These are phyloP conservation scores for Kalaharituber pfeilii DNA, from an alignment of 2,329 filamentous ascomycete species.

Conservation along the genomic window DNA sequence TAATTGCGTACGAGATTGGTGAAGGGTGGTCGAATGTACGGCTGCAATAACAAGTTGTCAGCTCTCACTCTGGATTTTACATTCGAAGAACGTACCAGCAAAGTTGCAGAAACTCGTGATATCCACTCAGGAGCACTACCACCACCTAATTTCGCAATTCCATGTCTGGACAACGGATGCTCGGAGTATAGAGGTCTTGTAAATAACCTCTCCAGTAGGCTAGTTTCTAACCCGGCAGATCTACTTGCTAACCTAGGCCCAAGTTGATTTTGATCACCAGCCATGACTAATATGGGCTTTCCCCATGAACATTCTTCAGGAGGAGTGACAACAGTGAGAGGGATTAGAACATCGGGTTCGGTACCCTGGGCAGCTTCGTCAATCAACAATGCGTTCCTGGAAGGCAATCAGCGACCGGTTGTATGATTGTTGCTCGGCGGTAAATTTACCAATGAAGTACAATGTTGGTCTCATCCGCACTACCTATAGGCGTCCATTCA, in stretches of 20 bases:
- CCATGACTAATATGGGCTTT: slow-evolving; percentile 31
- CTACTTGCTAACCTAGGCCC: slow-evolving; percentile 28
- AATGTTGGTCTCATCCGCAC: neutral
- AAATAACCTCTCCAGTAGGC: slow-evolving; percentile 30
- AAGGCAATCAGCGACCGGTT: slow-evolving; percentile 20
- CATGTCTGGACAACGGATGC: slow-evolving; percentile 29
- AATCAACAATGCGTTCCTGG: slow-evolving; percentile 31
- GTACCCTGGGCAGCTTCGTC: slow-evolving; percentile 34
- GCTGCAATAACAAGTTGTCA: slow-evolving; percentile 18
- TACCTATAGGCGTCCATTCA: neutral
- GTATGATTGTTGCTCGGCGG: neutral
- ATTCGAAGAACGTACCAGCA: slow-evolving; percentile 5
- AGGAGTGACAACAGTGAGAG: slow-evolving; percentile 29
- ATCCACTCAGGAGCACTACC: slow-evolving; percentile 12
- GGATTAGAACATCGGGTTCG: slow-evolving; percentile 29
- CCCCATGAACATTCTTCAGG: slow-evolving; percentile 21
- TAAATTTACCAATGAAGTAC: neutral
- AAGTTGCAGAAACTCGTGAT: slow-evolving; percentile 11
- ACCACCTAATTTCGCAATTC: slow-evolving; percentile 10
- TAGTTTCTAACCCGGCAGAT: slow-evolving; percentile 25
- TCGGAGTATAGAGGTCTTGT: slow-evolving; percentile 26
- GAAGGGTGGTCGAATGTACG: slow-evolving; percentile 30
- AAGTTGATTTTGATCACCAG: slow-evolving; percentile 32
- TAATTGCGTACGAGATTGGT: slow-evolving; percentile 32
- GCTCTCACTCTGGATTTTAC: slow-evolving; percentile 3